Base-by-base conservation (phyloP, 306 rosid genomes). In the Medicago arabica region DNA sequence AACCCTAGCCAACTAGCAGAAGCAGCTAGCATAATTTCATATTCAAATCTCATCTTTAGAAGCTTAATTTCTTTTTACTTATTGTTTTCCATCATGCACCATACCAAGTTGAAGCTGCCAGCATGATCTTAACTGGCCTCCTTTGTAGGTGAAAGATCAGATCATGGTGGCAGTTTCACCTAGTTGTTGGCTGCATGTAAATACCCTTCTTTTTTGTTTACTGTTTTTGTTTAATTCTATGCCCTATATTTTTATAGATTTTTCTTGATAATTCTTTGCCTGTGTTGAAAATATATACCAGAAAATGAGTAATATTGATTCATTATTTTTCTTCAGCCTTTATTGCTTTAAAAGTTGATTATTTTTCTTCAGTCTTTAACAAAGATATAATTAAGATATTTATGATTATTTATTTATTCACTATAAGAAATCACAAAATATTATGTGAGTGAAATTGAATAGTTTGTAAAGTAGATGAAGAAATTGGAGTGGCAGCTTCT, bases 141-240 rank as follows among this genome's bases (percentile, higher is more conserved):
- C 23, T 79, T 72, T 13, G 41, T 19, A 71, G 89, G 66, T 89
- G 91, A 82, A 86, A 82, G 92, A 88, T 95, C 90, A 95, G 99
- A 95, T 92, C 99, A 96, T 96, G 91, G 16, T 80, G 92, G 92
- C 93, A 92, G 99, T 89, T 96, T 96, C 99, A 96, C 96, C 99
- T 84, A 0, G 90, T 88, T 89, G 84, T 71, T 87, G 92, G 84
- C 38, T 43, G 89, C 85, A 86, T 83, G 86, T 83, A 77, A 6
- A 6, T 43, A 19, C 84, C 83, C 88, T 83, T 16, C 19, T 17
- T 21, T 83, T 16, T 3, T 17, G 18, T 63, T 36, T 70, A 46
- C 40, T 49, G 10, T 43, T 31, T 28, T 15, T 74, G 13, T 54
- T 71, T 75, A 23, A 5, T 58, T 23, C 7, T 23, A 55, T 9